phyloP scores from a whole-genome alignment of 768 basidiomycete species.

The Russula lepida region DNA sequence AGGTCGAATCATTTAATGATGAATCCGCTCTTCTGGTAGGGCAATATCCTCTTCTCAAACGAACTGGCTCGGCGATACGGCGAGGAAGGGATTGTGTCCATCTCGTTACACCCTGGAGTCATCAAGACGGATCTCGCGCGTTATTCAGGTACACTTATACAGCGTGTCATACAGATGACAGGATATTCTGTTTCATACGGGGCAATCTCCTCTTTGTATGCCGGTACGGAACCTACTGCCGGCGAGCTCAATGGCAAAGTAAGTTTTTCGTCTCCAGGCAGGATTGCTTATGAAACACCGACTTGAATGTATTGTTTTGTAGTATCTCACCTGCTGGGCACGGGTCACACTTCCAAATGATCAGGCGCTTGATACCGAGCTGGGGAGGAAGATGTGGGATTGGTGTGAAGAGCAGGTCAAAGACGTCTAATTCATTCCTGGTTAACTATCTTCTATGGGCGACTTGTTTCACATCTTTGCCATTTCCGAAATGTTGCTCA shows the following conservation, averaged over 20 bases:
- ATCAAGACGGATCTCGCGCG: conserved; percentile 17
- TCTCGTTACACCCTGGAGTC: conserved; percentile 32
- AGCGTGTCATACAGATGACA: background rate
- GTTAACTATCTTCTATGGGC: background rate
- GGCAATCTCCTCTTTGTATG: conserved; percentile 16
- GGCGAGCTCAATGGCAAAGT: conserved; percentile 16
- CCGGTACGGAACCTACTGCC: conserved; percentile 13
- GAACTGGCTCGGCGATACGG: conserved; percentile 38
- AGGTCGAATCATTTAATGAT: background rate
- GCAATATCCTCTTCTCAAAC: conserved; percentile 36
- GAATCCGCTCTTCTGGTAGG: conserved; percentile 25
- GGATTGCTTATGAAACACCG: background rate
- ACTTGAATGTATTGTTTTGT: background rate
- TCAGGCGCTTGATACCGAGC: conserved; percentile 18
- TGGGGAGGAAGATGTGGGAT: conserved; percentile 24
- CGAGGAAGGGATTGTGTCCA: conserved; percentile 38
- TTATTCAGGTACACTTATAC: background rate
- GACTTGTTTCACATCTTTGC: too few species aligned
- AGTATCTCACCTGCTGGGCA: conserved; percentile 28
- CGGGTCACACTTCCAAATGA: conserved; percentile 16
- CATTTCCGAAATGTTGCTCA: background rate
- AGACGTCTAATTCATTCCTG: background rate
- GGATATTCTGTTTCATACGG: conserved; percentile 9
- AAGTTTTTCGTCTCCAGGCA: background rate
- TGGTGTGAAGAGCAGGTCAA: conserved; percentile 27